These are phyloP conservation scores for Aspergillaceae sp. DNA, from an alignment of 2,329 filamentous ascomycete genomes.

Conservation along the genomic window DNA sequence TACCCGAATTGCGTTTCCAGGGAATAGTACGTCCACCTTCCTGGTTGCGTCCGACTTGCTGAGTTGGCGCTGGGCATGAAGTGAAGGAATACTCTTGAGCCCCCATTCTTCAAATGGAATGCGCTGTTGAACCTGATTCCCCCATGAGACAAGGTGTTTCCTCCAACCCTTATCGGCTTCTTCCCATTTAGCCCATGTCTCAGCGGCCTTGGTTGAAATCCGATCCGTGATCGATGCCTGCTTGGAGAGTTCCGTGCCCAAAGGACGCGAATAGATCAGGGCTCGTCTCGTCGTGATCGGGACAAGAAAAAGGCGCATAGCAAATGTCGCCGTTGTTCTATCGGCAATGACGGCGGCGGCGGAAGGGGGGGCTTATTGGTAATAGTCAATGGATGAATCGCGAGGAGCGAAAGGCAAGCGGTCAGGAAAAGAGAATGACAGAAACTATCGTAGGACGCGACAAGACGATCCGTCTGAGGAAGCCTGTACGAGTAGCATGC, in stretches of 20 bases:
- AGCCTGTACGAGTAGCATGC: slow-evolving; percentile 15
- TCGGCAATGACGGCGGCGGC: neutral
- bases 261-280: slow-evolving; percentile 81
- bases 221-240: slow-evolving; percentile 58
- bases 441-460: slow-evolving; percentile 15
- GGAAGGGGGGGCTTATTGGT: neutral
- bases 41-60: slow-evolving; percentile 59
- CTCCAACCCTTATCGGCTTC: slow-evolving; percentile 79
- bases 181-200: slow-evolving; percentile 82
- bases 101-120: slow-evolving; percentile 98
- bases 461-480: slow-evolving; percentile 10
- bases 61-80: slow-evolving; percentile 57
- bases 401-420: slow-evolving; percentile 1
- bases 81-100: slow-evolving; percentile 82
- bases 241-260: slow-evolving; percentile 49
- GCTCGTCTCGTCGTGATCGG: slow-evolving; percentile 86
- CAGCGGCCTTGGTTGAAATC: slow-evolving; percentile 60
- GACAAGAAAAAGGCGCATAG: slow-evolving; percentile 88
- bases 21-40: slow-evolving; percentile 61
- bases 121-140: slow-evolving; percentile 73
- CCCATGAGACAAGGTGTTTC: slow-evolving; percentile 73
- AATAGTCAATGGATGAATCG: slow-evolving; percentile 2
- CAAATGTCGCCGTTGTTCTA: slow-evolving; percentile 11
- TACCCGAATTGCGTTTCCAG: slow-evolving; percentile 57
- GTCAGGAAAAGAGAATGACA: slow-evolving; percentile 5